phyloP scores from a whole-genome alignment of 2,329 filamentous ascomycete species.

The Plectosphaerella plurivora region DNA sequence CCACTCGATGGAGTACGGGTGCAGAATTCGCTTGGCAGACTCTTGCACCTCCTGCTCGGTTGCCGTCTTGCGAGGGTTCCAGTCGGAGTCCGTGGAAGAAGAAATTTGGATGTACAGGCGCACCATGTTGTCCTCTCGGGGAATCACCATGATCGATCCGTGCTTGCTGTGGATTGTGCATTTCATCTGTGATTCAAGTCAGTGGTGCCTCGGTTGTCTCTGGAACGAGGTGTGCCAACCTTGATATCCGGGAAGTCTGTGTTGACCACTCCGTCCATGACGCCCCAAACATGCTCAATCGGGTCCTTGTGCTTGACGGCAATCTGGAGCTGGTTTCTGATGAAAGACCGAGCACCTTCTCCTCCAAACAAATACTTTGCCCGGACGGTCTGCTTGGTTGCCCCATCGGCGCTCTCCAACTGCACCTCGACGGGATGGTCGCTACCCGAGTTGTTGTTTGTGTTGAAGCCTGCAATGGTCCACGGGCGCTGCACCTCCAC shows the following conservation, averaged over 20 bases:
- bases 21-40: conserved; percentile 60
- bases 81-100: conserved; percentile 56
- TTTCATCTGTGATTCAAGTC: conserved; percentile 49
- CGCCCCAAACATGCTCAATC: conserved; percentile 69
- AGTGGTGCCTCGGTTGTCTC: neutral
- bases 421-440: conserved; percentile 78
- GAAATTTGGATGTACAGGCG: conserved; percentile 66
- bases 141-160: conserved; percentile 77
- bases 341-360: conserved; percentile 64
- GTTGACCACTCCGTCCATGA: conserved; percentile 68
- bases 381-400: conserved; percentile 59
- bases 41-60: conserved; percentile 60
- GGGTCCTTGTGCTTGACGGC: conserved; percentile 68
- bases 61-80: conserved; percentile 58
- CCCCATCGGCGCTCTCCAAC: conserved; percentile 72
- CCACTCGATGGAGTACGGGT: conserved; percentile 65
- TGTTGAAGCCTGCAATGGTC: conserved; percentile 57
- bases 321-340: conserved; percentile 63
- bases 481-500: conserved; percentile 60
- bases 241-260: conserved; percentile 77
- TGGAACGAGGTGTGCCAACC: conserved; percentile 28
- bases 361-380: conserved; percentile 69
- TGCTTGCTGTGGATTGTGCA: conserved; percentile 71
- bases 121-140: conserved; percentile 59
- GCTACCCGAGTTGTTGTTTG: conserved; percentile 48